phyloP scores from a whole-genome alignment of 192 early-diverging fungal species.

The Coemansia sp. region DNA sequence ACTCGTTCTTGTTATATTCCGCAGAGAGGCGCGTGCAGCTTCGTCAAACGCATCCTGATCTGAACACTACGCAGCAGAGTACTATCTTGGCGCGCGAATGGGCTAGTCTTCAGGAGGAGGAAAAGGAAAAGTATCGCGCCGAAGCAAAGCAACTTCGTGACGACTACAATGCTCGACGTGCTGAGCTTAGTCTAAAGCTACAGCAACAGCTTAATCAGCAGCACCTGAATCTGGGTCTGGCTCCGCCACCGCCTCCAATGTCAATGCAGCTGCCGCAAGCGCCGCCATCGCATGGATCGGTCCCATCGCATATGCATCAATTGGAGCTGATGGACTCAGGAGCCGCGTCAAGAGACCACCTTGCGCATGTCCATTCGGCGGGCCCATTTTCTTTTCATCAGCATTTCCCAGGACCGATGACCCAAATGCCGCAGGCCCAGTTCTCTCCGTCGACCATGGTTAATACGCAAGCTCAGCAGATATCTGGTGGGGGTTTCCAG shows the following conservation, averaged over 20 bases:
- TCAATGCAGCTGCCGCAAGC: constrained; percentile 4
- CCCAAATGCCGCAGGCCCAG: constrained; percentile 18
- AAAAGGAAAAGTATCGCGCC: constrained; percentile 58
- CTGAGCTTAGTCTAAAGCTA: constrained; percentile 59
- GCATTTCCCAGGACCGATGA: constrained; percentile 18
- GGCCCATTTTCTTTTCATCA: constrained; percentile 28
- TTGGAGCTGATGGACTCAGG: constrained; percentile 28
- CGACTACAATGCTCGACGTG: constrained; percentile 57
- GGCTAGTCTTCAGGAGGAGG: constrained; percentile 57
- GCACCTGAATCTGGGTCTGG: constrained; percentile 40
- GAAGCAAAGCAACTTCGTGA: constrained; percentile 62
- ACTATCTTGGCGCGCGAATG: constrained; percentile 68
- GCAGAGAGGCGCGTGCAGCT: constrained; percentile 66
- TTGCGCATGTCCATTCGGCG: constrained; percentile 12
- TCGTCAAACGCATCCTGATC: constrained; percentile 56
- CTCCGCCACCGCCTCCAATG: constrained; percentile 18
- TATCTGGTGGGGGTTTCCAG: constrained; percentile 1
- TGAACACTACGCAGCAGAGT: constrained; percentile 65
- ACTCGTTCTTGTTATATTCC: constrained; percentile 67
- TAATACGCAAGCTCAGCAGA: not conserved
- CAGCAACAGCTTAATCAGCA: constrained; percentile 57
- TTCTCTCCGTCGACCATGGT: constrained; percentile 12
- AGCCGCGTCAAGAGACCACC: constrained; percentile 9
- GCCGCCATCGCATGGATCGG: constrained; percentile 9
- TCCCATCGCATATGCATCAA: constrained; percentile 14